A percentile compares a stretch with the other conserved stretches of the same genome.
Evolutionary conservation across 2,329 filamentous ascomycete genomes (phyloP).

Genomic region (Coniochaeta sp.): DNA sequence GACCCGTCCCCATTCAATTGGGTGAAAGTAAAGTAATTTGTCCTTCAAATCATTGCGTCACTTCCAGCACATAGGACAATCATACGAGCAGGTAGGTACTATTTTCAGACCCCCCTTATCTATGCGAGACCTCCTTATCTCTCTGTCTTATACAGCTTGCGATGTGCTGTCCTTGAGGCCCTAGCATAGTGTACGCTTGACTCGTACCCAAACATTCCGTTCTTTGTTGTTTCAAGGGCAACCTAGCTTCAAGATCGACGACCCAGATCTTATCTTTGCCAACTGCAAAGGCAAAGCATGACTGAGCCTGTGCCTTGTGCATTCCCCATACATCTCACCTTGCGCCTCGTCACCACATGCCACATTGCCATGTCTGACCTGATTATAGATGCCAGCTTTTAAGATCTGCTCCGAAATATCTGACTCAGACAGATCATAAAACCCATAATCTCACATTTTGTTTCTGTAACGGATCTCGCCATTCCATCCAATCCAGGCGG

Average conservation of each 20-base stretch:
- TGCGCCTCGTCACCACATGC: background rate
- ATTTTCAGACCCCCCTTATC: background rate
- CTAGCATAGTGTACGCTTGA: background rate
- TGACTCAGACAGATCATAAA: background rate
- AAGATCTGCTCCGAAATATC: background rate
- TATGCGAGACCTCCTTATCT: background rate
- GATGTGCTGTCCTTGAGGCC: background rate
- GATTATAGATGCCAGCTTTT: background rate
- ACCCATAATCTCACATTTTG: background rate
- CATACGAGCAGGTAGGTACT: background rate
- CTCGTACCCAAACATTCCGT: background rate
- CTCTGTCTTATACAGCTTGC: background rate
- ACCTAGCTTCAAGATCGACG: background rate
- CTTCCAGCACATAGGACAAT: background rate
- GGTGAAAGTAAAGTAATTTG: background rate
- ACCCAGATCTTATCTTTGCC: background rate
- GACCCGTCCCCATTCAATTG: background rate
- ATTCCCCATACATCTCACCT: background rate
- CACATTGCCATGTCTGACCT: background rate
- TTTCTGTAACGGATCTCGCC: background rate
- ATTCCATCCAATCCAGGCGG: background rate
- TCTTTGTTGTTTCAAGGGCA: background rate
- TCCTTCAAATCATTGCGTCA: background rate
- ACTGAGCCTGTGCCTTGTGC: background rate
- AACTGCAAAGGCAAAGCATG: background rate